Percentiles rank a stretch among this genome's conserved stretches.
Conservation (phyloP, 768 basidiomycete species). For the Mycena olivaceomarginata region DNA sequence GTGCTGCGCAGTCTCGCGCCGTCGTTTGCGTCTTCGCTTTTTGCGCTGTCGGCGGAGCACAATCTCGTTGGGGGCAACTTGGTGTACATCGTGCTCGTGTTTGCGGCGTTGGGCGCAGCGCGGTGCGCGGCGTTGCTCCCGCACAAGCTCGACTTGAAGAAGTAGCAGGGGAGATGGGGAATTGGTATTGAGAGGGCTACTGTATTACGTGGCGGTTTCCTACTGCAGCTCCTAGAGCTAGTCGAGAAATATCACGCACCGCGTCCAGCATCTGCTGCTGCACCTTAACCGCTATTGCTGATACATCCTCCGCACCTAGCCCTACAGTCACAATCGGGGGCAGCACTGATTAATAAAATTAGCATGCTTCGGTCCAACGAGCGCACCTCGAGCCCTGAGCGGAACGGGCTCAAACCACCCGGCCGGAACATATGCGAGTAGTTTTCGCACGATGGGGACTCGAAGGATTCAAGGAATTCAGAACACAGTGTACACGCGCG, state of each 20-base stretch:
- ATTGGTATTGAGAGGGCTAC: not conserved
- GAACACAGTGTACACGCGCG: too few species aligned
- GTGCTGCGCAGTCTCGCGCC: conserved; percentile 72
- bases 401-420: conserved; percentile 66
- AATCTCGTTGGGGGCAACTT: conserved; percentile 67
- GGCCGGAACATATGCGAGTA: conserved; percentile 81
- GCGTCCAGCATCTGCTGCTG: conserved; percentile 33
- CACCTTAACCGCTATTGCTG: conserved; percentile 13
- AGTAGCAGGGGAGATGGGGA: too few species aligned
- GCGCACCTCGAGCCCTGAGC: not conserved
- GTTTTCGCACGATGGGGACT: conserved; percentile 86
- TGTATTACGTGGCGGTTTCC: too few species aligned
- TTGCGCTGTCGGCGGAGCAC: conserved; percentile 68
- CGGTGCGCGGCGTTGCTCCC: too few species aligned
- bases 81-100: conserved; percentile 53
- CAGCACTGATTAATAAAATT: not conserved
- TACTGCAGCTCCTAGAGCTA: not conserved
- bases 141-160: too few species aligned
- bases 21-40: conserved; percentile 72
- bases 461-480: too few species aligned
- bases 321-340: conserved; percentile 52
- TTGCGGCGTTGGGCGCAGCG: too few species aligned
- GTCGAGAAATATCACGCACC: conserved; percentile 24
- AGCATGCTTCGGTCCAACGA: not conserved
- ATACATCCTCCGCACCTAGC: conserved; percentile 26